Evolutionary conservation across 2,329 filamentous ascomycete genomes (phyloP).

Genomic region (Monosporascus sp.): DNA sequence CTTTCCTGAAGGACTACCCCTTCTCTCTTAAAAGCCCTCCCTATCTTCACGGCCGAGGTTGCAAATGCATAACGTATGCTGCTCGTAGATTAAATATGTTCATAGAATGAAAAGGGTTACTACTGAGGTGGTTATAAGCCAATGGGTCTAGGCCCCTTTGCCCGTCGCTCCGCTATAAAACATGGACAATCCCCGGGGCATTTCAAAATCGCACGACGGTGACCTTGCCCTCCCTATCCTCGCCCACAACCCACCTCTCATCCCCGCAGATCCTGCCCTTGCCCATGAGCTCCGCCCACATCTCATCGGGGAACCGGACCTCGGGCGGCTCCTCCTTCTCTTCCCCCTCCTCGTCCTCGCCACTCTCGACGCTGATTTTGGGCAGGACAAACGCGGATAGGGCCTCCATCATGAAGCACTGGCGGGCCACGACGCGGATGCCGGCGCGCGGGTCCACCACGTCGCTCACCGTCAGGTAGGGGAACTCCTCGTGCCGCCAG

Average conservation of each 20-base stretch:
- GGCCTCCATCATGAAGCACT: constrained; percentile 42
- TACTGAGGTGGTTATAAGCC: too few relatives aligned
- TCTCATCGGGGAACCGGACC: constrained; percentile 34
- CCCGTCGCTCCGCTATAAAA: too few relatives aligned
- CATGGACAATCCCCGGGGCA: background rate
- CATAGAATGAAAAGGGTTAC: too few relatives aligned
- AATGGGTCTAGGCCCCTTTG: too few relatives aligned
- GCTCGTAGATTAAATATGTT: too few relatives aligned
- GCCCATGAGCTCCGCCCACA: constrained; percentile 43
- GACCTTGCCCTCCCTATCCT: constrained; percentile 45
- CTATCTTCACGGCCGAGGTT: too few relatives aligned
- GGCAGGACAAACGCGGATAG: constrained; percentile 39
- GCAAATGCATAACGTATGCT: too few relatives aligned
- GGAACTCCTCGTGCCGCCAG: constrained; percentile 50
- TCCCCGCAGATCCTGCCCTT: constrained; percentile 53
- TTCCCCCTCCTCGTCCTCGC: constrained; percentile 24
- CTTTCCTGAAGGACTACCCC: too few relatives aligned
- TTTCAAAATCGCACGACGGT: constrained; percentile 47
- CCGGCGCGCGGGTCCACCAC: constrained; percentile 39
- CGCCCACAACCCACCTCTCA: constrained; percentile 57
- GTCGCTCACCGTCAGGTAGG: constrained; percentile 42
- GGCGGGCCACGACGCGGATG: constrained; percentile 37
- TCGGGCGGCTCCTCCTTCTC: constrained; percentile 23
- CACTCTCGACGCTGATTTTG: constrained; percentile 28
- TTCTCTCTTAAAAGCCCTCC: too few relatives aligned